Base-by-base conservation (phyloP, 2,329 filamentous ascomycete genomes). In the Fusarium torulosum region DNA sequence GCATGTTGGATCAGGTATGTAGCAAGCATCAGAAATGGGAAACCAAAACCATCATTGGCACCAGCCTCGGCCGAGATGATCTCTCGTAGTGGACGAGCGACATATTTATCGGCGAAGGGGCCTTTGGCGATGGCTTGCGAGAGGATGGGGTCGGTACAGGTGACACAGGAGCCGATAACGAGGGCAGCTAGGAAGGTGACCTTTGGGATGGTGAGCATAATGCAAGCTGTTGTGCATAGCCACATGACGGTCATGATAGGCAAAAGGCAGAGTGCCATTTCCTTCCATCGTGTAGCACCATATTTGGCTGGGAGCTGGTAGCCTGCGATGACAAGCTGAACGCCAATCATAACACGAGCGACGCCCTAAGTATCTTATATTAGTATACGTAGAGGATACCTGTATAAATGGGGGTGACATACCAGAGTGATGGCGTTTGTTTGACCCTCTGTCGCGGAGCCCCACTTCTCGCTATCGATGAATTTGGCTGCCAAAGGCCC, bases 1-100 rank as follows among this genome's bases (percentile, higher is more conserved):
- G 72, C 73, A 4, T 54, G 31, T 2, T 41, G 54, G 21, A 65
- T 52, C 5, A 66, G n/a, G 3, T 45, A 66, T 2, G 57, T 54
- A 0, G 61, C 55, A 0, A 66, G 50, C 78, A 88, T 82, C 3
- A 90, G 78, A 53, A 89, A 89, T 0, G 86, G 87, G 42, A 88
- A 89, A 0, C 85, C 87, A 19, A 90, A 88, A 0, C 87, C 87
- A 59, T 90, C 87, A 59, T 89, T 89, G 3, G 84, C 83, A 9
- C 87, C 87, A 3, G 86, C 86, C 67, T 89, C 87, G 1, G 86
- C 81, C 0, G 86, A 88, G n/a, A 90, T 89, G 56, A 89, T 84
- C 69, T 89, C 86, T 15, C 87, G 82, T 4, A 90, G 77, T 2
- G 82, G 80, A 1, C 86, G 82, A 19, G 83, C 79, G 4, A 90